These are phyloP conservation scores for Didymellaceae sp. DNA, from an alignment of 2,329 filamentous ascomycete species.

Conservation along the genomic window DNA sequence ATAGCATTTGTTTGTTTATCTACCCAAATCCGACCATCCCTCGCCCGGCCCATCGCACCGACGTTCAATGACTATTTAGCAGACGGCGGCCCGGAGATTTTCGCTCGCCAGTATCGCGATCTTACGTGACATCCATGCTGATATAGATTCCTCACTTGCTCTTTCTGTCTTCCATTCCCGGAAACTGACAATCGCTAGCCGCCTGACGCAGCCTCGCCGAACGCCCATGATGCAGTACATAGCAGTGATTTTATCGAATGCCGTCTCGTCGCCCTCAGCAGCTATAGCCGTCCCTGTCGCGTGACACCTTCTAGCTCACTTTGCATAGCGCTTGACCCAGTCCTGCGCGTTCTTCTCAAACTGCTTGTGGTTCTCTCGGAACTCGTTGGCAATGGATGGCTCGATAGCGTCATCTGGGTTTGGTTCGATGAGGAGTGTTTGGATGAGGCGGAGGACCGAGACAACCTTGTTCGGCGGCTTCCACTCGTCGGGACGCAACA, in stretches of 20 bases:
- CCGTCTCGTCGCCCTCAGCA: neutral
- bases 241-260: slow-evolving; percentile 21
- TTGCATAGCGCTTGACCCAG: slow-evolving; percentile 79
- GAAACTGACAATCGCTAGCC: slow-evolving; percentile 13
- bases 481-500: slow-evolving; percentile 87
- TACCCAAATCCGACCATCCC: slow-evolving; percentile 4
- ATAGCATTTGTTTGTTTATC: slow-evolving; percentile 5
- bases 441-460: slow-evolving; percentile 77
- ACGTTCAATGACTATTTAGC: neutral
- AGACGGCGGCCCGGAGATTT: slow-evolving; percentile 13
- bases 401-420: slow-evolving; percentile 91
- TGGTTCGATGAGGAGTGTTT: slow-evolving; percentile 77
- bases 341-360: slow-evolving; percentile 77
- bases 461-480: slow-evolving; percentile 82
- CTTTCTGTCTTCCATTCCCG: neutral
- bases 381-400: slow-evolving; percentile 84
- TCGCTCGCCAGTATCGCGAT: neutral
- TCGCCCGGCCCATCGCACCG: slow-evolving; percentile 1
- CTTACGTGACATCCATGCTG: slow-evolving; percentile 3
- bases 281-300: slow-evolving; percentile 9
- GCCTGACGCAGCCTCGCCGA: slow-evolving; percentile 33
- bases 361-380: slow-evolving; percentile 67
- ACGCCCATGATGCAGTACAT: slow-evolving; percentile 42
- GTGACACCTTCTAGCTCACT: slow-evolving; percentile 28
- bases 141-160: slow-evolving; percentile 9